These are phyloP conservation scores for Calonectria hongkongensis DNA, from an alignment of 2,329 filamentous ascomycete genomes.

Conservation along the genomic window DNA sequence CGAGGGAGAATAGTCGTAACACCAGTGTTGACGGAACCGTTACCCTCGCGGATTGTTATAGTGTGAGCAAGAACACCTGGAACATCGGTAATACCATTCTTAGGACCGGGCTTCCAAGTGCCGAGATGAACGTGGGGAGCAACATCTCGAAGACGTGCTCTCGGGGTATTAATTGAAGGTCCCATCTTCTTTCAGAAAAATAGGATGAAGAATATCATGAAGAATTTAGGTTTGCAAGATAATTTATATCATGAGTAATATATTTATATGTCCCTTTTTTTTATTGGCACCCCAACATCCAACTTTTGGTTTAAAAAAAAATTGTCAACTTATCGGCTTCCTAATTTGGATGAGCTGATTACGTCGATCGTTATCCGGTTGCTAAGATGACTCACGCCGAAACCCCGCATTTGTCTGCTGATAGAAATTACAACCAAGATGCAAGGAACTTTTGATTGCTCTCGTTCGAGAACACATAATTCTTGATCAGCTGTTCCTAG, in stretches of 20 bases:
- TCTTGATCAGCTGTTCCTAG: not conserved
- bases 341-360: not conserved
- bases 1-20: conserved; percentile 68
- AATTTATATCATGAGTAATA: too few relatives aligned
- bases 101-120: conserved; percentile 62
- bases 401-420: not conserved
- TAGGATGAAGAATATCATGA: too few relatives aligned
- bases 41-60: conserved; percentile 59
- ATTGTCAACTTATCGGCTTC: not conserved
- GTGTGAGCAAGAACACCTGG: conserved; percentile 65
- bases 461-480: too few relatives aligned
- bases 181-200: too few relatives aligned
- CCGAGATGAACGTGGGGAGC: conserved; percentile 64
- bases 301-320: not conserved
- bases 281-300: not conserved
- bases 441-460: conserved; percentile 2
- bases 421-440: not conserved
- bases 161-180: not conserved
- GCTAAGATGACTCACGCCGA: conserved; percentile 12
- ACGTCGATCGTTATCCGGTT: not conserved
- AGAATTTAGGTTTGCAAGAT: too few relatives aligned
- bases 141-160: conserved; percentile 59
- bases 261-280: not conserved
- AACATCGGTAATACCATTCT: conserved; percentile 68
- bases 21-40: conserved; percentile 64